These are phyloP conservation scores for Rickenella mellea DNA, from an alignment of 768 basidiomycete species.

Conservation along the genomic window DNA sequence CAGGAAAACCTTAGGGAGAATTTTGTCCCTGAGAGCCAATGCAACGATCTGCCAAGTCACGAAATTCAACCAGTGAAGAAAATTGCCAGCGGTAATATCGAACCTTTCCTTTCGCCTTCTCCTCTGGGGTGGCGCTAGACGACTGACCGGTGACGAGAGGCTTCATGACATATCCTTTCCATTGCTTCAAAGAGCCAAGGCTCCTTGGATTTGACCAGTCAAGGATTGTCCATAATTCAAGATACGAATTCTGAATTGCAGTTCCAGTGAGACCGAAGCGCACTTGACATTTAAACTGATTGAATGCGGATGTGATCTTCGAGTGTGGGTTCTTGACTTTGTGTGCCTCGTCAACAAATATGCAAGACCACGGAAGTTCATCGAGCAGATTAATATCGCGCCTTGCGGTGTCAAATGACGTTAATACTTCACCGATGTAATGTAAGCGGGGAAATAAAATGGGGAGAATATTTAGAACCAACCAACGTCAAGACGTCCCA, in stretches of 20 bases:
- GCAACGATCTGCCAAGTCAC: constrained; percentile 41
- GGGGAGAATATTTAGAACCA: constrained; percentile 18
- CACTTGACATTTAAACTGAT: constrained; percentile 51
- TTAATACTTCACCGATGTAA: constrained; percentile 49
- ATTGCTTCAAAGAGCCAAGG: constrained; percentile 65
- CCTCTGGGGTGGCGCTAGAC: constrained; percentile 49
- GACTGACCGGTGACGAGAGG: constrained; percentile 67
- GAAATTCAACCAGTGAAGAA: constrained; percentile 2
- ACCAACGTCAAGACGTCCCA: constrained; percentile 83
- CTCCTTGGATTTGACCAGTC: constrained; percentile 85
- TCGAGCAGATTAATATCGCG: constrained; percentile 62
- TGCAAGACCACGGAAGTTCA: constrained; percentile 57
- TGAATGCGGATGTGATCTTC: constrained; percentile 57
- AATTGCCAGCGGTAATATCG: not conserved
- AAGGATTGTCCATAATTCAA: constrained; percentile 86
- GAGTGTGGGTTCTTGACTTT: constrained; percentile 73
- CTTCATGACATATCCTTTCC: constrained; percentile 61
- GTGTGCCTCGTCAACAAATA: constrained; percentile 88
- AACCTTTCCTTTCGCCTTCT: constrained; percentile 40
- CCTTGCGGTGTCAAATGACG: constrained; percentile 68
- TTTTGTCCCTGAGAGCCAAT: constrained; percentile 44
- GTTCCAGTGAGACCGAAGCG: constrained; percentile 88
- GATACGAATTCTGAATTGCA: constrained; percentile 79
- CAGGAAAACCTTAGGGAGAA: constrained; percentile 79
- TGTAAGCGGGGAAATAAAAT: not conserved